Evolutionary conservation across 345 rosid genomes (phyloP).

Genomic region (Heritiera fomes): DNA sequence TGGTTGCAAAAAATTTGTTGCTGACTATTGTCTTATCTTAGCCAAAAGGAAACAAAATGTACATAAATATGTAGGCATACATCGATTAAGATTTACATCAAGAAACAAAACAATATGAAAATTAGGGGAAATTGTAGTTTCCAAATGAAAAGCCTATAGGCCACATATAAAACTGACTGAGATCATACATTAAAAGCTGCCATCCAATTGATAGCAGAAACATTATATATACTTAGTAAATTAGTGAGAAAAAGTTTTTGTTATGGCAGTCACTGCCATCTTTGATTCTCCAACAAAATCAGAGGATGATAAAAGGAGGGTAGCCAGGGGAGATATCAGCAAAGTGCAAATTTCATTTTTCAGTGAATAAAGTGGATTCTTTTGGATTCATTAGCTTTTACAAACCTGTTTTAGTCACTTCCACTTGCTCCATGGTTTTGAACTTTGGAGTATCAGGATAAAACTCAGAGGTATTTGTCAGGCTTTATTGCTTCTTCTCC

Average conservation of each 20-base stretch:
- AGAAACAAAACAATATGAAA: neutral
- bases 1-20: neutral
- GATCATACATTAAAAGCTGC: neutral
- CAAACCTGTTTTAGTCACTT: conserved; percentile 44
- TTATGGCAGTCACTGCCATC: neutral
- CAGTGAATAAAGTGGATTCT: neutral
- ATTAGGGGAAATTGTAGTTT: neutral
- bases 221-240: neutral
- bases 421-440: conserved; percentile 33
- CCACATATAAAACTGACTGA: neutral
- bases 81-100: neutral
- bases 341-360: neutral
- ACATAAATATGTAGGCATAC: neutral
- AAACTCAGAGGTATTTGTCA: conserved; percentile 16
- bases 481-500: conserved; percentile 15
- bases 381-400: neutral
- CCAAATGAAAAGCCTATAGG: neutral
- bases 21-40: neutral
- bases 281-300: neutral
- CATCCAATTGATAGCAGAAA: neutral
- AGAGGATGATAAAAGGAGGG: neutral
- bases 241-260: neutral
- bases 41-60: neutral
- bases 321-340: neutral
- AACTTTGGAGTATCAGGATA: conserved; percentile 14